Percentiles rank a stretch among this genome's conserved stretches.
phyloP scores from a whole-genome alignment of 495 filamentous ascomycete species.

The Aspergillus sclerotioniger region DNA sequence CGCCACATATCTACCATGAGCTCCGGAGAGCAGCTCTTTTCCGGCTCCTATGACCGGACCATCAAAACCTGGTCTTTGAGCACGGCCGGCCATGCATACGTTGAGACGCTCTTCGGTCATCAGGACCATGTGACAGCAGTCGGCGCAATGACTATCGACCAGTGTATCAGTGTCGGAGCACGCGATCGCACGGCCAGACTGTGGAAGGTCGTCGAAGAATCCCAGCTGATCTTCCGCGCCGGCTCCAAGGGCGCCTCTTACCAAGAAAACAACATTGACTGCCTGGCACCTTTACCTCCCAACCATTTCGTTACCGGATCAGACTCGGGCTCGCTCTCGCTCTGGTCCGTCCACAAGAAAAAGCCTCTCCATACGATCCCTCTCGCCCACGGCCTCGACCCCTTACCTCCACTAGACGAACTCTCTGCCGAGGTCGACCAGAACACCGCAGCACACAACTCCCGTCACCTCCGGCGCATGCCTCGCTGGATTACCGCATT shows the following conservation, averaged over 20 bases:
- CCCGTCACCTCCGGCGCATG: constrained; percentile 39
- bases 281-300: constrained; percentile 84
- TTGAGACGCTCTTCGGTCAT: constrained; percentile 95
- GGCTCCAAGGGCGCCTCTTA: constrained; percentile 58
- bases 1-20: constrained; percentile 63
- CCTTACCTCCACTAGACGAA: constrained; percentile 59
- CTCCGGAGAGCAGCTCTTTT: constrained; percentile 79
- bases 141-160: constrained; percentile 77
- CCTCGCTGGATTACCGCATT: constrained; percentile 91
- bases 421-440: constrained; percentile 67
- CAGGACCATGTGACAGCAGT: constrained; percentile 86
- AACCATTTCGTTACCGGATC: constrained; percentile 88
- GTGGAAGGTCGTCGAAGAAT: constrained; percentile 97
- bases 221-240: constrained; percentile 90
- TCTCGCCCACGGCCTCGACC: constrained; percentile 80
- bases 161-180: constrained; percentile 85
- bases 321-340: constrained; percentile 78
- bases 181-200: constrained; percentile 89
- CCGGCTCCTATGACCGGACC: constrained; percentile 81
- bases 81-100: constrained; percentile 62
- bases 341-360: constrained; percentile 95
- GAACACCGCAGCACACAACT: constrained; percentile 56
- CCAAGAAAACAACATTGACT: constrained; percentile 85
- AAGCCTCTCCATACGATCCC: constrained; percentile 82
- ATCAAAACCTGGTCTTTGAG: constrained; percentile 82